Evolutionary conservation across 1,139 yeast species (phyloP).

Genomic region (Debaryomyces subglobosus): DNA sequence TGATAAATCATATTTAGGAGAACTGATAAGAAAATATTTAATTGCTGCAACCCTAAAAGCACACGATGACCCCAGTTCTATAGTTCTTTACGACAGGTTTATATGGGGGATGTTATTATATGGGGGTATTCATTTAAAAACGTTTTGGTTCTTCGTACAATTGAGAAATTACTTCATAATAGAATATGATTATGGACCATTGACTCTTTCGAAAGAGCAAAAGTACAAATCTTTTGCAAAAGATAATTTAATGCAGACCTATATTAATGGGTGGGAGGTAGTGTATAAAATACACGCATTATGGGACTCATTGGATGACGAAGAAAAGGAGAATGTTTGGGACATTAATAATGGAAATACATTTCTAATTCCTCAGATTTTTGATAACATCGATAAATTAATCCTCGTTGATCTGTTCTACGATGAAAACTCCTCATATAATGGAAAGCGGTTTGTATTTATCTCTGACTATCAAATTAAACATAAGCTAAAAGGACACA

Average conservation of each 20-base stretch:
- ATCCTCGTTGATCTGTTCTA: slow-evolving; percentile 23
- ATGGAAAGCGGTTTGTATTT: slow-evolving; percentile 14
- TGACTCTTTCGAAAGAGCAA: slow-evolving; percentile 17
- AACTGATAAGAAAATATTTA: slow-evolving; percentile 37
- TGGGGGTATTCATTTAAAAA: slow-evolving; percentile 47
- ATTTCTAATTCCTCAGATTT: slow-evolving; percentile 28
- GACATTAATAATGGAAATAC: slow-evolving; percentile 17
- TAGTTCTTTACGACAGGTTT: slow-evolving; percentile 36
- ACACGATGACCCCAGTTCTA: slow-evolving; percentile 39
- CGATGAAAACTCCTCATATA: slow-evolving; percentile 20
- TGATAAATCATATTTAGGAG: slow-evolving; percentile 20
- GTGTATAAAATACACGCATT: slow-evolving; percentile 19
- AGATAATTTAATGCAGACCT: slow-evolving; percentile 15
- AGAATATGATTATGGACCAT: slow-evolving; percentile 27
- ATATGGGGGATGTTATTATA: slow-evolving; percentile 42
- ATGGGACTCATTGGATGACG: slow-evolving; percentile 13
- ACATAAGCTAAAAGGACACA: slow-evolving; percentile 22
- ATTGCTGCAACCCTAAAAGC: slow-evolving; percentile 28
- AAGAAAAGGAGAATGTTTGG: slow-evolving; percentile 23
- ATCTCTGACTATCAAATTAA: slow-evolving; percentile 19
- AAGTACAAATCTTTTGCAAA: slow-evolving; percentile 19
- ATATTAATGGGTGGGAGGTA: slow-evolving; percentile 28
- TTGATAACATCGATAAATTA: slow-evolving; percentile 15
- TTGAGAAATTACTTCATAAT: slow-evolving; percentile 31
- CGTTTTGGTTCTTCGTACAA: slow-evolving; percentile 43